Percentiles rank a stretch among this genome's conserved stretches.
phyloP scores from a whole-genome alignment of 2,329 filamentous ascomycete genomes.

The Volutella citrinella region DNA sequence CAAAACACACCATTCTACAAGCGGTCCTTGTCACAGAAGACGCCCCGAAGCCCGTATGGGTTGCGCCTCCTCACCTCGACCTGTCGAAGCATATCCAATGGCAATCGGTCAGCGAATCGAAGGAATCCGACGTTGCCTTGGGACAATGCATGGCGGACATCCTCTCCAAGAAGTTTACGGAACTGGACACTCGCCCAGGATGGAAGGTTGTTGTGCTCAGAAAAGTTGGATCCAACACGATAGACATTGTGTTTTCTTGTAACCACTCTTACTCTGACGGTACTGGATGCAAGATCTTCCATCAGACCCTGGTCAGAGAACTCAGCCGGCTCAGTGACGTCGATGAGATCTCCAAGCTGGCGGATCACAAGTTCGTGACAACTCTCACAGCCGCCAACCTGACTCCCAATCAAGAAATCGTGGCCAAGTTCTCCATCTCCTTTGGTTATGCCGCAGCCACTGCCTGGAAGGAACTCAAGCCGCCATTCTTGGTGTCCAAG shows the following conservation, averaged over 20 bases:
- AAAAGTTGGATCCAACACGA: constrained; percentile 1
- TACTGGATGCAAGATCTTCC: constrained; percentile 30
- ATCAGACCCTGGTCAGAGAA: constrained; percentile 23
- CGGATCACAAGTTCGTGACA: constrained; percentile 8
- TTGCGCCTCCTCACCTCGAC: constrained; percentile 15
- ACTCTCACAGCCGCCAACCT: constrained; percentile 7
- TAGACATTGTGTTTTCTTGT: constrained; percentile 26
- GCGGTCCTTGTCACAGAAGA: constrained; percentile 15
- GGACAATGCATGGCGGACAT: neutral
- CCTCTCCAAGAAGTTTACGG: constrained; percentile 14
- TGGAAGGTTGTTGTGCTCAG: constrained; percentile 24
- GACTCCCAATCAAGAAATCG: constrained; percentile 22
- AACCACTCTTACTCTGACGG: constrained; percentile 28
- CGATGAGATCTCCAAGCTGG: neutral
- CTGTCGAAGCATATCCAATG: constrained; percentile 17
- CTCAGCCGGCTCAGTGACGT: constrained; percentile 16
- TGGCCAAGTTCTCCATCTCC: constrained; percentile 18
- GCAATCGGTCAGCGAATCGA: constrained; percentile 1
- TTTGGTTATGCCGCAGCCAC: constrained; percentile 14
- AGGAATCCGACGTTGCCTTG: constrained; percentile 3
- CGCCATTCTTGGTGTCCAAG: constrained; percentile 10
- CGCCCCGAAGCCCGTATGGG: constrained; percentile 12
- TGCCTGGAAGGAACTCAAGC: constrained; percentile 16
- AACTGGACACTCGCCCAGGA: constrained; percentile 20
- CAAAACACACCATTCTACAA: constrained; percentile 19